Evolutionary conservation across 2,329 filamentous ascomycete genomes (phyloP), one percentile per base, ranked within the genome.

Genomic region (Trichophyton simii): DNA sequence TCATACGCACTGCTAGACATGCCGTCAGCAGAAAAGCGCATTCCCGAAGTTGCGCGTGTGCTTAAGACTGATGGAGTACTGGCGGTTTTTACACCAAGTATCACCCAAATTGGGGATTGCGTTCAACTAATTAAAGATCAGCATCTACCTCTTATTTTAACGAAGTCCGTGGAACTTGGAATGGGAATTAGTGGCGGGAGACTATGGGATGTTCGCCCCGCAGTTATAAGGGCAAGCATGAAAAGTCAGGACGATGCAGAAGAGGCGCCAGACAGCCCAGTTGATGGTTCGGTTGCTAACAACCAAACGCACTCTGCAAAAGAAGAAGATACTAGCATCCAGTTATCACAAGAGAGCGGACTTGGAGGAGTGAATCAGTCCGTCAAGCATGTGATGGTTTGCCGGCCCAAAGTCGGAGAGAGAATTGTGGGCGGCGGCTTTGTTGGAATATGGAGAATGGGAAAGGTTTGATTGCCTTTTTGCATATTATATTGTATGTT

Each of bases 41-140:
- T 80, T 44, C 69, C 75, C 1, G 73, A 78, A 64, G 74, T 79
- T 20, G 71, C 74, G 0, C 72, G 72, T 0, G 82, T 84, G 13
- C 73, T 94, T 60, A 82, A 81, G 44, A 78, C 81, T 1, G 82
- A 87, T 67, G 88, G 85, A 0, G 76, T 82, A 7, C 75, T 92
- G 36, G 77, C 87, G 13, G 79, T 90, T 1, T 94, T 91, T 74
- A 85, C 84, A 65, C 89, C 89, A 0, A 89, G 84, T 67, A 84
- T 94, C 62, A 91, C 88, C 8, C 89, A 92, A 71, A 87, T 92
- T 61, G 83, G 80, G 46, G 80, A 84, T 3, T 87, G 86, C 62
- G 76, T 86, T 31, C 74, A 80, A 54, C 71, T 76, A 44, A 80
- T 84, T 36, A 80, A 79, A 62, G 73, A 79, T 31, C 75, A 82